phyloP scores from a whole-genome alignment of 805 yeast species.

The Ogataea wickerhamii region DNA sequence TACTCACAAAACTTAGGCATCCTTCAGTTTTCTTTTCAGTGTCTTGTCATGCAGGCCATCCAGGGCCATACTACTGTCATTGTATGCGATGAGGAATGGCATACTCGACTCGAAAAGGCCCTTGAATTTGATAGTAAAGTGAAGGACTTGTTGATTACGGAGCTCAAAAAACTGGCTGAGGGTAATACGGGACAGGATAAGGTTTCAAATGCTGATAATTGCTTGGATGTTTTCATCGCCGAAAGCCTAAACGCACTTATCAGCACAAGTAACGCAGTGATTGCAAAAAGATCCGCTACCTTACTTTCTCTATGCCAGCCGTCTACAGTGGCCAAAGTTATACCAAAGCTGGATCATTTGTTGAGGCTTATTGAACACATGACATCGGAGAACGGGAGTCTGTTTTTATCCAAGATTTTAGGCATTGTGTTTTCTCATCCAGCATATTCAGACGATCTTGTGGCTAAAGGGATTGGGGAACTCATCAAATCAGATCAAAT shows the following conservation, averaged over 20 bases:
- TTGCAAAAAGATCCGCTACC: slow-evolving; percentile 18
- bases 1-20: slow-evolving; percentile 33
- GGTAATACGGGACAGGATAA: neutral
- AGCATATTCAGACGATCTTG: slow-evolving; percentile 10
- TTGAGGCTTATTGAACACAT: slow-evolving; percentile 14
- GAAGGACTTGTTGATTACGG: slow-evolving; percentile 25
- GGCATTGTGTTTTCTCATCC: slow-evolving; percentile 39
- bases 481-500: slow-evolving; percentile 14
- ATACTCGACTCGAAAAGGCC: slow-evolving; percentile 62
- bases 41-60: slow-evolving; percentile 64
- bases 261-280: slow-evolving; percentile 4
- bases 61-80: slow-evolving; percentile 50
- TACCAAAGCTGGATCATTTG: slow-evolving; percentile 13
- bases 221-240: neutral
- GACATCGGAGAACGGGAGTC: slow-evolving; percentile 23
- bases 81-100: slow-evolving; percentile 73
- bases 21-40: slow-evolving; percentile 51
- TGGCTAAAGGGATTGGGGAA: slow-evolving; percentile 7
- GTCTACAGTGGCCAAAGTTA: slow-evolving; percentile 15
- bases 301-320: slow-evolving; percentile 26
- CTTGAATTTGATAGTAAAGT: slow-evolving; percentile 58
- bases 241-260: slow-evolving; percentile 13
- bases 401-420: slow-evolving; percentile 23
- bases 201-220: neutral
- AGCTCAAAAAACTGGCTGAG: slow-evolving; percentile 10